Evolutionary conservation across 2,329 filamentous ascomycete genomes (phyloP).

Genomic region (Periconia sp.): DNA sequence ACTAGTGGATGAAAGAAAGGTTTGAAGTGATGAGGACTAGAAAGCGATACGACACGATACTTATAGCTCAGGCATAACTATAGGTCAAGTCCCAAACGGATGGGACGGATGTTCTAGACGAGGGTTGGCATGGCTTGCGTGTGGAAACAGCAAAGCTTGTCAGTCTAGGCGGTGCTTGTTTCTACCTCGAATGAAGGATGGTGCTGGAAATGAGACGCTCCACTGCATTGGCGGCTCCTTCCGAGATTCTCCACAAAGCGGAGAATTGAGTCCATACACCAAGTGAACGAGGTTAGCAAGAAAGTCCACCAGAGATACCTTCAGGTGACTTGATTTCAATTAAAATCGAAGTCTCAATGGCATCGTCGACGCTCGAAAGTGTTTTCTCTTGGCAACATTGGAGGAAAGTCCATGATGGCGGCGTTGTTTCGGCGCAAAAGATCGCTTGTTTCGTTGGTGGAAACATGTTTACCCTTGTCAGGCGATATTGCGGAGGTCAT

Average conservation of each 20-base stretch:
- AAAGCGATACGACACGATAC: background rate
- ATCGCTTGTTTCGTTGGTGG: constrained; percentile 9
- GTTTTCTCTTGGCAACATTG: too few relatives aligned
- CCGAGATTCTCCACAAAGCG: constrained; percentile 1
- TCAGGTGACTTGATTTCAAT: too few relatives aligned
- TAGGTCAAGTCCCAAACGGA: background rate
- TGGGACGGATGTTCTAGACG: constrained; percentile 1
- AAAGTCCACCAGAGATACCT: too few relatives aligned
- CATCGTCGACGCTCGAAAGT: too few relatives aligned
- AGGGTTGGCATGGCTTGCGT: background rate
- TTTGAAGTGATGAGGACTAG: constrained; percentile 9
- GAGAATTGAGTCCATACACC: too few relatives aligned
- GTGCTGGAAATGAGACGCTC: constrained; percentile 21
- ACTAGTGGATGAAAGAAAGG: constrained; percentile 22
- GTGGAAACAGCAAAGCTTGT: constrained; percentile 28
- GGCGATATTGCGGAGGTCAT: constrained; percentile 6
- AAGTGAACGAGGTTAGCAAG: too few relatives aligned
- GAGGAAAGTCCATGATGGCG: too few relatives aligned
- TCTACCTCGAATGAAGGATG: constrained; percentile 26
- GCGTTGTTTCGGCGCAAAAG: too few relatives aligned
- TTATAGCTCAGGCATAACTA: constrained; percentile 1
- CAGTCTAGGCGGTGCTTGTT: constrained; percentile 35
- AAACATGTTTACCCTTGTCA: constrained; percentile 7
- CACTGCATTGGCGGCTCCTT: background rate
- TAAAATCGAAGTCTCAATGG: too few relatives aligned